Percentiles rank a stretch among this genome's conserved stretches.
Evolutionary conservation across 2,329 filamentous ascomycete species (phyloP).

Genomic region (Chaetomiaceae sp.): DNA sequence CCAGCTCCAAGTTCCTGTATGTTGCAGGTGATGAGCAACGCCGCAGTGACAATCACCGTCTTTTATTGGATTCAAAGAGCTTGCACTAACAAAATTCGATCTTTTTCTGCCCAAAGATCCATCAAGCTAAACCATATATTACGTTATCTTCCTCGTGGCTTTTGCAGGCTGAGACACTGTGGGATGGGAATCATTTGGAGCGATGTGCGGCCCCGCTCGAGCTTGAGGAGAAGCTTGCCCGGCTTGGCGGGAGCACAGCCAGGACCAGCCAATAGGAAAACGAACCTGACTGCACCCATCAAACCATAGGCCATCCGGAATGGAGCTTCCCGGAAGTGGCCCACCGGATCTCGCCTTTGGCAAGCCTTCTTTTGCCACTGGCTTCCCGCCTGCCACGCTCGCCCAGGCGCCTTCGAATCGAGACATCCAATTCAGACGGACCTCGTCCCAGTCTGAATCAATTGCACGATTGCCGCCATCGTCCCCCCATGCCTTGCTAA

Average conservation of each 20-base stretch:
- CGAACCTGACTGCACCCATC: background rate
- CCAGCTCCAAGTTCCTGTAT: background rate
- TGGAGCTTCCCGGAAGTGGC: conserved; percentile 1
- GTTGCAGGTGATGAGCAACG: background rate
- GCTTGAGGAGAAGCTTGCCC: no score
- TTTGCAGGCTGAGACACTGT: no score
- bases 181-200: no score
- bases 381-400: background rate
- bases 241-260: no score
- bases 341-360: background rate
- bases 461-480: conserved; percentile 7
- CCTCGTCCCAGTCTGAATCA: background rate
- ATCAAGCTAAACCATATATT: no score
- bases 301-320: no score
- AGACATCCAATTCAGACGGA: conserved; percentile 2
- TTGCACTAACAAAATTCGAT: no score
- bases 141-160: no score
- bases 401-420: background rate
- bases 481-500: background rate
- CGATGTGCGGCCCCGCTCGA: no score
- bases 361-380: conserved; percentile 7
- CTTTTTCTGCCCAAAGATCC: no score
- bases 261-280: conserved; percentile 10
- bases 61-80: no score
- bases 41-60: background rate